Base-by-base conservation (phyloP, 2,329 filamentous ascomycete species). In the Aspergillus eucalypticola region DNA sequence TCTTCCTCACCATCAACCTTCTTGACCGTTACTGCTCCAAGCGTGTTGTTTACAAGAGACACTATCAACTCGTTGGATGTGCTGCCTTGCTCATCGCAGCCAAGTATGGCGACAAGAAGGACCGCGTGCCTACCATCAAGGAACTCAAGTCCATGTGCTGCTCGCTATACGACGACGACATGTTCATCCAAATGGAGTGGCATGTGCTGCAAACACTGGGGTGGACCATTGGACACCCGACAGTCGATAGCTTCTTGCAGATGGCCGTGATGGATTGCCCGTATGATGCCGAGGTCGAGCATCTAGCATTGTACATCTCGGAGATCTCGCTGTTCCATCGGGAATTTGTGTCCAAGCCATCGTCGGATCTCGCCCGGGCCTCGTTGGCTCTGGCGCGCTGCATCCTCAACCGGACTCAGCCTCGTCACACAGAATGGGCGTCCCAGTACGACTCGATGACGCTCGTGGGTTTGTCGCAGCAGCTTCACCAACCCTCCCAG, bases 101-200 rank as follows among this genome's bases (percentile, higher is more conserved):
- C 78, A 99, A 99, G 83, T 99, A 98, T 75, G 94, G 94, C 60
- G 95, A 99, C 80, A 94, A 95, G 83, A 99, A 99, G 82, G 95
- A 99, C 74, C 88, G 93, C 54, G 95, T 99, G n/a, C 95, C 95
- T 4, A 95, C 96, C 66, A 96, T 99, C 75, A 88, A 92, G 75
- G 95, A 99, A 76, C 84, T 99, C 66, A 96, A 96, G 84, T 96
- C 94, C 68, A 98, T 99, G 95, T 99, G 95, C 85, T 98, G 95
- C 80, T 93, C 91, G 39, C 85, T 98, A 41, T 99, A 99, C 79
- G 95, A 99, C 71, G 92, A 96, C 53, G 94, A 96, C 80, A 99
- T 99, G 95, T 99, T 99, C 81, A 94, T 93, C 10, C 95, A 99
- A 79, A 99, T 99, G 95, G 95, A 99, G 81, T 98, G 96, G 93